A percentile compares a stretch with the other conserved stretches of the same genome.
Conservation (phyloP, 1,139 yeast species). For the Blastobotrys serpentis region DNA sequence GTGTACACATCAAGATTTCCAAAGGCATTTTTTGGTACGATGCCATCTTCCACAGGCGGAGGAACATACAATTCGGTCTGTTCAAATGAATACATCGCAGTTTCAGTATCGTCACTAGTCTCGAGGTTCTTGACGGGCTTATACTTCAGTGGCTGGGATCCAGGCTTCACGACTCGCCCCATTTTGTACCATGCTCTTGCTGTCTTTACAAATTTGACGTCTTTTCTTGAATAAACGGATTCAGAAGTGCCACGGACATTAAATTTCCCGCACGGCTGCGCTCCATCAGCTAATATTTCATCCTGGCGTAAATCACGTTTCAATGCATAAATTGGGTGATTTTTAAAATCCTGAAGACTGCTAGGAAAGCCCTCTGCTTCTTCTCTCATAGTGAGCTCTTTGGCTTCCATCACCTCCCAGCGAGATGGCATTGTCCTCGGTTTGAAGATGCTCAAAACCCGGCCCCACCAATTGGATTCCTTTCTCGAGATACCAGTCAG, state of each 20-base stretch:
- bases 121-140: constrained; percentile 38
- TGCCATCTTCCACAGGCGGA: constrained; percentile 59
- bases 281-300: constrained; percentile 54
- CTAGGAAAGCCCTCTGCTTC: constrained; percentile 85
- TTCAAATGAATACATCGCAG: constrained; percentile 62
- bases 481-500: constrained; percentile 55
- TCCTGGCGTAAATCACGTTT: constrained; percentile 70
- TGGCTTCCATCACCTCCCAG: constrained; percentile 66
- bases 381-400: constrained; percentile 66
- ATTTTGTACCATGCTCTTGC: constrained; percentile 84
- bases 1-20: constrained; percentile 82
- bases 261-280: constrained; percentile 17
- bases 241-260: constrained; percentile 23
- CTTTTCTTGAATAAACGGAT: constrained; percentile 62
- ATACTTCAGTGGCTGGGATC: constrained; percentile 62
- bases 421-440: constrained; percentile 39
- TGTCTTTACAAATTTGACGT: constrained; percentile 63
- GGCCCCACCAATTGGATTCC: constrained; percentile 64
- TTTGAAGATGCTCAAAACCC: constrained; percentile 42
- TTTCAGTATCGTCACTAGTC: constrained; percentile 52
- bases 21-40: constrained; percentile 68
- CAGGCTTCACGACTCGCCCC: constrained; percentile 73
- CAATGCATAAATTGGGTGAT: constrained; percentile 83
- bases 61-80: constrained; percentile 75
- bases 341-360: constrained; percentile 74